Base-by-base conservation (phyloP, 2,329 filamentous ascomycete species). In the Pseudocercospora fijiensis region DNA sequence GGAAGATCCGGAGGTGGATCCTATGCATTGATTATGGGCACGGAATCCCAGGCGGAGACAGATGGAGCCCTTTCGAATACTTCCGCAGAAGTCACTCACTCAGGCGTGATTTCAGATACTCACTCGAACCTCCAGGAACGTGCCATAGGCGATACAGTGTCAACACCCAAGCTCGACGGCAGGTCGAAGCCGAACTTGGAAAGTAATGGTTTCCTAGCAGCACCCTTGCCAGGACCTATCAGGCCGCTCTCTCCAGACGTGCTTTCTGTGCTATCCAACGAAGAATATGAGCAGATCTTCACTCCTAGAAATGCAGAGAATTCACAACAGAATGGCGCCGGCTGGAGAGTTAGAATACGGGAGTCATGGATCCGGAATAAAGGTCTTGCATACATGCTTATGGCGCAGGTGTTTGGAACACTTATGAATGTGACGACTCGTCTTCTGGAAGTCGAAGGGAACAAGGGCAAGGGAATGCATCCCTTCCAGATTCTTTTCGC, bases 401-500 rank as follows among this genome's bases (percentile, higher is more conserved):
- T 88, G 2, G 85, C 91, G 0, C 92, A 96, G 76, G 80, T 95
- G 37, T 96, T 96, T 70, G 91, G 89, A 1, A 88, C 89, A 0
- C 77, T 90, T 58, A 96, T 96, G 93, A 96, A 95, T 75, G 85
- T 96, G 9, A 87, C 87, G 45, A 90, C 91, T 0, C 84, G 92
- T 20, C 76, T 94, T 10, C 80, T 96, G 43, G 91, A 96, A 74
- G 82, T 85, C 37, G 81, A 86, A 69, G 85, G 85, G 10, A 81
- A 89, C 18, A 82, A 90, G 68, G 88, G 86, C 60, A 82, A 87
- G 53, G 86, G 86, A 1, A 88, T 96, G 81, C 86, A 95, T 79
- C 91, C 92, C 0, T 88, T 96, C 68, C 90, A 95, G 78, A 88
- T 96, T 64, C 83, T 96, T 3, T 92, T 96, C 71, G 85, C 86